phyloP scores from a whole-genome alignment of 176 grass and related monocot species.

The Ananas comosus region DNA sequence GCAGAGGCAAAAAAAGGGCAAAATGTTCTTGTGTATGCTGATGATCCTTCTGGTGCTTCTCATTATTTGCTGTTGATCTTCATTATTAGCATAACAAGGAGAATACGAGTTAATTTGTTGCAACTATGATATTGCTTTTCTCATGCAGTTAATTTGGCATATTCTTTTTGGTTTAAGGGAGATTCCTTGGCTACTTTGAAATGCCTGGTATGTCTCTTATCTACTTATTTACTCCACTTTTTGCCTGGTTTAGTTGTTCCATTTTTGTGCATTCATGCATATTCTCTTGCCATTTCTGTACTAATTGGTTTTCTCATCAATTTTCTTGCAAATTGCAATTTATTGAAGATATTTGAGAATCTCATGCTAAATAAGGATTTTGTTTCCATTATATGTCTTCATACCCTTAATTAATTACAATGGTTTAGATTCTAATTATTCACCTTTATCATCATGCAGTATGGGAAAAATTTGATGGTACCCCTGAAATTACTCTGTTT shows the following conservation, averaged over 20 bases:
- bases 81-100: background rate
- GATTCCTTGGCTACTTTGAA: slow-evolving; percentile 43
- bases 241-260: slow-evolving; percentile 13
- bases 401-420: too few relatives aligned
- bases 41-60: background rate
- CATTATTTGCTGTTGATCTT: background rate
- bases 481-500: too few relatives aligned
- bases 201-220: slow-evolving; percentile 49
- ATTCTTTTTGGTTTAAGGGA: slow-evolving; percentile 92
- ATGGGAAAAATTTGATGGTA: too few relatives aligned
- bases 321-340: background rate
- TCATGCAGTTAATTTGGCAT: slow-evolving; percentile 75
- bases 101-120: background rate
- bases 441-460: too few relatives aligned
- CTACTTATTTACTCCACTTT: slow-evolving; percentile 14
- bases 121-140: slow-evolving; percentile 20
- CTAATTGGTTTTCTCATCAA: too few relatives aligned
- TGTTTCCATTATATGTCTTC: too few relatives aligned
- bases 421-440: too few relatives aligned
- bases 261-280: slow-evolving; percentile 1
- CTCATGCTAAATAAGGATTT: too few relatives aligned
- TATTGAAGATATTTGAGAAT: background rate
- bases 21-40: background rate
- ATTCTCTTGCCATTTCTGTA: background rate
- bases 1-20: too few relatives aligned